Evolutionary conservation across 163 green algal species (phyloP).

Genomic region (Scenedesmus sp.): DNA sequence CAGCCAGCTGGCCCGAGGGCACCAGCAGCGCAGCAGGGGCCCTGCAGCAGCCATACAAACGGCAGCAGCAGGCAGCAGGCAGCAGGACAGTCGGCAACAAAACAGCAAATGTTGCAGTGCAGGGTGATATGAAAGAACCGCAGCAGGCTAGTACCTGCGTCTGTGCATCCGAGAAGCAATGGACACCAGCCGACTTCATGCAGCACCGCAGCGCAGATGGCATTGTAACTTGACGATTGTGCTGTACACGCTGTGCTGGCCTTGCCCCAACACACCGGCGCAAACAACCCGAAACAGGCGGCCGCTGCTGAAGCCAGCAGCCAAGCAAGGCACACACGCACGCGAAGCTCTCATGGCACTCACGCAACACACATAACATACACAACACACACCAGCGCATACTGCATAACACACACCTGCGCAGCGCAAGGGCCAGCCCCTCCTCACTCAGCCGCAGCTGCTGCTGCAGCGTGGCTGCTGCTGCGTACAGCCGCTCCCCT

Average conservation of each 20-base stretch:
- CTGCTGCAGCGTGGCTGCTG: constrained; percentile 43
- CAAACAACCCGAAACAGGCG: no score
- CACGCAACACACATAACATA: not conserved
- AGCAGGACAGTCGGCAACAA: not conserved
- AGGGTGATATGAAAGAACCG: no score
- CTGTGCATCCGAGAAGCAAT: no score
- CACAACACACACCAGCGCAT: not conserved
- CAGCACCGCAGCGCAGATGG: no score
- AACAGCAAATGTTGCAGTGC: not conserved
- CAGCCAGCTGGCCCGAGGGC: not conserved
- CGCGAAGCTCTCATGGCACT: not conserved
- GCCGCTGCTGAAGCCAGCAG: no score
- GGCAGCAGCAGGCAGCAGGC: not conserved
- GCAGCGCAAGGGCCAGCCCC: constrained; percentile 34
- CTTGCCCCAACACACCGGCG: no score
- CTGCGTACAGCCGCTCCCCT: constrained; percentile 25
- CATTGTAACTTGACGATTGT: no score
- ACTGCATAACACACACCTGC: constrained; percentile 6
- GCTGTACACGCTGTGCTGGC: no score
- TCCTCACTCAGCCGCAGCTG: constrained; percentile 44
- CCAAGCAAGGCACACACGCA: not conserved
- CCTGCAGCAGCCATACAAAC: not conserved
- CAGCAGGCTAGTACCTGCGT: no score
- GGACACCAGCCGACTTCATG: no score
- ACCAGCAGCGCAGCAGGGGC: constrained; percentile 34